These are phyloP conservation scores for Pythium dissotocum DNA, from an alignment of 352 stramenopile genomes.

Conservation along the genomic window DNA sequence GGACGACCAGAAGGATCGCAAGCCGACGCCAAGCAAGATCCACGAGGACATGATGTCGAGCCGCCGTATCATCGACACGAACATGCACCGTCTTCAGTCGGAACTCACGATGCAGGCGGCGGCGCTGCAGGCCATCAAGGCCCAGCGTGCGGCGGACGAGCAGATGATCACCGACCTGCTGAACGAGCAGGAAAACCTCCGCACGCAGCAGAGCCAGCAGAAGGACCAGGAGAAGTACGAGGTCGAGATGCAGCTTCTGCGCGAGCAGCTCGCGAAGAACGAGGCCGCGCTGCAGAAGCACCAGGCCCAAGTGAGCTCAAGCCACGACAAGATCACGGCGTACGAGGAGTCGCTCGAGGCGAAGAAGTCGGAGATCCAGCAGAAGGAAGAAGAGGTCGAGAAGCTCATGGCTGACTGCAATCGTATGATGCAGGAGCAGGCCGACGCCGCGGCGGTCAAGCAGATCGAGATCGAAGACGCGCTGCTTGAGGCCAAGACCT, in stretches of 20 bases:
- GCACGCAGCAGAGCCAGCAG: slow-evolving; percentile 48
- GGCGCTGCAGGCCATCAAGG: slow-evolving; percentile 67
- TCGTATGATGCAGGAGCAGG: slow-evolving; percentile 85
- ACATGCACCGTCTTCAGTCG: slow-evolving; percentile 68
- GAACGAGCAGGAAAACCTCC: slow-evolving; percentile 82
- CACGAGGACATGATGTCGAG: slow-evolving; percentile 87
- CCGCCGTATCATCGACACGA: slow-evolving; percentile 81
- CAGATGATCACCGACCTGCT: slow-evolving; percentile 83
- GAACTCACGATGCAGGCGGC: slow-evolving; percentile 61
- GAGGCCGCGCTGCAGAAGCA: slow-evolving; percentile 64
- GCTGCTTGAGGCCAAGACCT: slow-evolving; percentile 81
- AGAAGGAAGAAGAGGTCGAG: slow-evolving; percentile 82
- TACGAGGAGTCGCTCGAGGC: slow-evolving; percentile 70
- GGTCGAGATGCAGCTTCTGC: slow-evolving; percentile 71
- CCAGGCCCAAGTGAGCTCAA: slow-evolving; percentile 67
- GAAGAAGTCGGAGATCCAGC: slow-evolving; percentile 63
- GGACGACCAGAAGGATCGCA: slow-evolving; percentile 47
- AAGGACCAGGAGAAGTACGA: slow-evolving; percentile 54
- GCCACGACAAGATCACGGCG: slow-evolving; percentile 59
- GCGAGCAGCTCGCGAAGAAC: slow-evolving; percentile 68
- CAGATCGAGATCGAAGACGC: slow-evolving; percentile 85
- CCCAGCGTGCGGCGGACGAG: slow-evolving; percentile 69
- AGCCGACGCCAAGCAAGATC: slow-evolving; percentile 46
- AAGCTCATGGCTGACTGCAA: slow-evolving; percentile 84
- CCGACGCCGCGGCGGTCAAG: slow-evolving; percentile 72